These are phyloP conservation scores for Botrytis aclada DNA, from an alignment of 2,329 filamentous ascomycete genomes.

Conservation along the genomic window DNA sequence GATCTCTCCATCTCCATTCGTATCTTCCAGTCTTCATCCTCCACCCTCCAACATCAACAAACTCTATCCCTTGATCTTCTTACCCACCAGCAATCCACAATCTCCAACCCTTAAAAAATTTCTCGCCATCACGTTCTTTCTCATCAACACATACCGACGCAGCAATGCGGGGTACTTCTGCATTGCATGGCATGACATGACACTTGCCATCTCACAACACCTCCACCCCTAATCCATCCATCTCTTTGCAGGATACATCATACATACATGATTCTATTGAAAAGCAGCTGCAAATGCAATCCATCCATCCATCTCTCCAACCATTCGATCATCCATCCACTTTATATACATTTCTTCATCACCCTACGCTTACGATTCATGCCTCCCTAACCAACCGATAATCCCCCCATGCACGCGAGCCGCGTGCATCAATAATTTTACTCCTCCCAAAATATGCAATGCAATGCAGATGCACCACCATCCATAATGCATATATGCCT, in stretches of 20 bases:
- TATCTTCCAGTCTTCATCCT: not conserved
- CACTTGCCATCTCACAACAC: not conserved
- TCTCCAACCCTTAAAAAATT: not conserved
- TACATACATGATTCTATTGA: conserved; percentile 1
- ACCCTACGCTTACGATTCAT: not conserved
- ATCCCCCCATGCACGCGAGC: not conserved
- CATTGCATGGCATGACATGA: not conserved
- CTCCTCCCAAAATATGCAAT: not conserved
- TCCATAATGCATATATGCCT: not conserved
- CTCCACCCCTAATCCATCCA: not conserved
- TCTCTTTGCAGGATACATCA: not conserved
- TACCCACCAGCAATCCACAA: not conserved
- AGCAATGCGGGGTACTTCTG: conserved; percentile 1
- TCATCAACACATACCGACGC: not conserved
- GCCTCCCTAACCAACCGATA: not conserved
- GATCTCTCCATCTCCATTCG: not conserved
- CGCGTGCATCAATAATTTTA: not conserved
- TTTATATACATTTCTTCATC: not conserved
- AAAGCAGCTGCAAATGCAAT: not conserved
- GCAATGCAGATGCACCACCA: not conserved
- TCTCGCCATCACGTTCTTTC: conserved; percentile 1
- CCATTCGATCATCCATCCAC: not conserved
- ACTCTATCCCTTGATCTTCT: not conserved
- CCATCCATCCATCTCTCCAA: not conserved
- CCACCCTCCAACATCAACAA: not conserved